Evolutionary conservation across 2,329 filamentous ascomycete genomes (phyloP), one percentile per base, ranked within the genome.

Genomic region (Diplocarpon mali): DNA sequence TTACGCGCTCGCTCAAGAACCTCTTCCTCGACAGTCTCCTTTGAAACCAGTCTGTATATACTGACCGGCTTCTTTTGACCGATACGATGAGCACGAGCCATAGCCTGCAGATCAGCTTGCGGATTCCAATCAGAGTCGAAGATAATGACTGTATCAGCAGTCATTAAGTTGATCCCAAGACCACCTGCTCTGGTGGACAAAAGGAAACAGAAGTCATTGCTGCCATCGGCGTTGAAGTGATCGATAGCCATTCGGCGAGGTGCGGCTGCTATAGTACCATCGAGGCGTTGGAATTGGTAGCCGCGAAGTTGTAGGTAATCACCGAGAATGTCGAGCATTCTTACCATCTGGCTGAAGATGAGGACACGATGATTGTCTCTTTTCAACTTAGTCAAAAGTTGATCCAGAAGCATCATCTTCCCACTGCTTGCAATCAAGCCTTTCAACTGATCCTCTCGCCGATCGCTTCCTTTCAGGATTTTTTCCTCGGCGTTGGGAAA

Each of bases 91-190:
- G 93, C 93, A 65, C 92, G 83, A 47, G 92, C 92, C 92, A 98
- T 98, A 34, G 92, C 92, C 64, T 98, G 92, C 54, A 98, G 69
- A 69, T 98, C 93, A 6, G 92, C 92, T 63, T 98, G 92, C 14
- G 92, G 93, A 56, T 98, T 98, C 92, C 93, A 98, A 60, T 95
- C 89, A 0, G 92, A 96, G 63, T 98, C 93, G 58, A 96, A 98
- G 36, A 98, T 83, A 57, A 98, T 82, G 53, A 98, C 92, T 0
- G 92, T 98, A 60, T 98, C 93, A 7, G 92, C 92, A 17, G 92
- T 96, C 87, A 96, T 98, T 43, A 98, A 67, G 58, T 98, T 98
- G 70, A 98, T 98, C 50, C 92, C 92, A n/a, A 98, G 73, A 63
- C 92, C 92, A 70, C 92, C 92, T 43, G 92, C 92, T 59, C 92